Evolutionary conservation across 1,139 yeast species (phyloP), one percentile per base, ranked within the genome.

Genomic region (Kurtzmaniella natalensis): DNA sequence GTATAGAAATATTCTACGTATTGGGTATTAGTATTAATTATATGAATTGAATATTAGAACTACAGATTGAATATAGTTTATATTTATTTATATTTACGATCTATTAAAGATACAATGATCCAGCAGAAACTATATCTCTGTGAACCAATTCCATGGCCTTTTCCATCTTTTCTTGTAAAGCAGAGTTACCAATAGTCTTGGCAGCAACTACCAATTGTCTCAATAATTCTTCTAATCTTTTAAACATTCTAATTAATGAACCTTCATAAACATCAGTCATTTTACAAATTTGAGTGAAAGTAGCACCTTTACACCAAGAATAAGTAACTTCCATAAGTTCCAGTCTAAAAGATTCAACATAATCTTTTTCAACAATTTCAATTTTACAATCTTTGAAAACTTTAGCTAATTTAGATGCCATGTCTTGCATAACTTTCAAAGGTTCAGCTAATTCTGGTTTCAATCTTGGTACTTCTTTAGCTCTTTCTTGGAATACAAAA

Each of bases 191-290:
- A 47, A 92, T 92, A 13, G 95, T 84, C 54, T 83, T 86, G 4
- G 97, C 92, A 7, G 96, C 97, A 47, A 76, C 78, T 28, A 80
- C 81, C 76, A 94, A 71, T 58, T 94, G 98, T 50, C 94, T 76
- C 34, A 94, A 67, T 67, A 94, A 73, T 57, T 94, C 99, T 57
- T 92, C 98, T 37, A 94, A 67, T 51, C 98, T 74, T 59, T 94
- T 81, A 64, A 94, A 89, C 76, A 87, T 83, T 58, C 98, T 78
- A 44, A 94, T 89, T 55, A 94, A 72, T 20, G 95, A 83, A 29
- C 99, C 99, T 65, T 94, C 98, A 50, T 89, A 94, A 30, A 94
- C 97, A 55, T 92, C 98, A 0, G 98, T 92, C 96, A 92, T 87
- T 59, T 89, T 89, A 65, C 97, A 92, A 42, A 92, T 89, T 55